Base-by-base conservation (phyloP, 2,329 filamentous ascomycete genomes). In the Fusarium keratoplasticum region DNA sequence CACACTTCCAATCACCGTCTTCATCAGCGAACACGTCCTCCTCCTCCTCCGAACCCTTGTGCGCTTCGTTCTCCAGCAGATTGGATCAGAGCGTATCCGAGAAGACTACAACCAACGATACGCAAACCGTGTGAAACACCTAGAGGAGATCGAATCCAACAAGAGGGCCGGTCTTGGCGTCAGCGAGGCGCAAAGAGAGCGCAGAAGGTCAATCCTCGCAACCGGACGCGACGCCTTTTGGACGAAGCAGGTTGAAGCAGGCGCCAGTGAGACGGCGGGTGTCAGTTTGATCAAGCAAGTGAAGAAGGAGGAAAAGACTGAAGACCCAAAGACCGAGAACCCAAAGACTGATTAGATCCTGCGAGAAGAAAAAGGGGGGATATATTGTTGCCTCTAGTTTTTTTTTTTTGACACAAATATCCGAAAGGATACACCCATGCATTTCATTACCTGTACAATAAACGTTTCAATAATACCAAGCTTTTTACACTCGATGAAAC, bases 21-120 rank as follows among this genome's bases (percentile, higher is more conserved):
- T 95, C 80, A 87, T 94, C 79, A 90, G 91, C 66, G 93, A 95
- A 79, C 93, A 95, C 78, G 82, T 92, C 31, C 94, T 94, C 77
- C 86, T 95, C 6, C 81, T 90, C 8, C 84, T 93, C 0, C 89
- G 92, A 0, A 77, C 82, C 2, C 42, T 83, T 0, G 82, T 85
- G 2, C 78, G 80, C 16, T 83, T 79, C 31, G 63, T 82, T 0
- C 82, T 86, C 8, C 74, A 83, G 20, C 79, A 81, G 2, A 76
- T 83, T 10, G 84, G 85, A 0, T 86, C 84, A 0, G 81, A 83
- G 35, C 80, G 84, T 29, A 83, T 85, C 7, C 81, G 84, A 10
- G 78, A 79, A 10, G 83, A 86, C 68, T 78, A 84, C n/a, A 77
- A 82, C 57, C 77, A 82, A 67, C 81, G 81, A 1, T 86, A 86